phyloP scores from a whole-genome alignment of 1,284 basidiomycete species.

The Ganoderma leucocontextum region DNA sequence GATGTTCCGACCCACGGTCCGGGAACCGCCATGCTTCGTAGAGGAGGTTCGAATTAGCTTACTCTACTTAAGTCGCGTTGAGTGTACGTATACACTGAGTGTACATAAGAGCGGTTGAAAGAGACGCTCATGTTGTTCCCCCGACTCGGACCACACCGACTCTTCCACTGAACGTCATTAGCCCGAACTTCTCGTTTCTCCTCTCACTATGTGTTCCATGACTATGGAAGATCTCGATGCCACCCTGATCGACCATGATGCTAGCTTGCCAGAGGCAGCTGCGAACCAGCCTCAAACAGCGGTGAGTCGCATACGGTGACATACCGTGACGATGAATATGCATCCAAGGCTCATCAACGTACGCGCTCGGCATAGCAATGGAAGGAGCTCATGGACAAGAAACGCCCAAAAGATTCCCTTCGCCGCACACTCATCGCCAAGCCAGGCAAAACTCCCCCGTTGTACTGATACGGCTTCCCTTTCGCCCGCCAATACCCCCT shows the following conservation, averaged over 20 bases:
- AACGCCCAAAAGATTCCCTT: background rate
- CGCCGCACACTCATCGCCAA: background rate
- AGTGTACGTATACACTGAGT: too few relatives aligned
- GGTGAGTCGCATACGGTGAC: background rate
- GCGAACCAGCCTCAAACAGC: background rate
- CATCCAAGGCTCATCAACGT: background rate
- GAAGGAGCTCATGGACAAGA: background rate
- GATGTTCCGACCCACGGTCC: constrained; percentile 2
- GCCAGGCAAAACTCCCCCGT: background rate
- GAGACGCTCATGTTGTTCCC: too few relatives aligned
- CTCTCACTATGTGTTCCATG: background rate
- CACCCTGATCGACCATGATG: background rate
- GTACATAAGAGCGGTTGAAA: background rate
- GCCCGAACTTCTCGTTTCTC: background rate
- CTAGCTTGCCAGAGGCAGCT: background rate
- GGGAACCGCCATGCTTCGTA: background rate
- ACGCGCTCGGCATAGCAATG: background rate
- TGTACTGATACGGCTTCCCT: background rate
- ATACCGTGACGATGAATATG: background rate
- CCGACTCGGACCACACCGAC: too few relatives aligned
- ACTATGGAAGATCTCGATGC: background rate
- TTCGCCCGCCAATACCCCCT: background rate
- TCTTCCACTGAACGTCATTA: background rate
- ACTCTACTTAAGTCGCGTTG: background rate
- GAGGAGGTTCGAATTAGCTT: background rate